Evolutionary conservation across 2,329 filamentous ascomycete species (phyloP).

Genomic region (Elsinoe fawcettii): DNA sequence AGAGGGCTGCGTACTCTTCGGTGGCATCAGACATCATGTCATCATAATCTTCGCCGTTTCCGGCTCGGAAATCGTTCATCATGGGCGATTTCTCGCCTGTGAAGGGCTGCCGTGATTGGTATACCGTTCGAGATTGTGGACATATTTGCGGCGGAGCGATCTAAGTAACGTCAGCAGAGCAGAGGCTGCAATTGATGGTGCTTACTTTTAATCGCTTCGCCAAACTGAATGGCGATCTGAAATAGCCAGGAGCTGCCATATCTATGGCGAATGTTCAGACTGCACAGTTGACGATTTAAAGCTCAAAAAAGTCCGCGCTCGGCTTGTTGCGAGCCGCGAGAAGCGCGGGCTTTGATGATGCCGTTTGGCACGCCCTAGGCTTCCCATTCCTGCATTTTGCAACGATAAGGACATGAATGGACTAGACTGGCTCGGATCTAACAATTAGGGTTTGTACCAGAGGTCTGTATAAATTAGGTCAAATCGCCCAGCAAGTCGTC

Average conservation of each 20-base stretch:
- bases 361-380: background rate
- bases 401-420: background rate
- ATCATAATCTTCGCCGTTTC: slow-evolving; percentile 17
- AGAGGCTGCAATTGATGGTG: background rate
- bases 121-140: slow-evolving; percentile 15
- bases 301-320: slow-evolving; percentile 4
- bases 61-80: slow-evolving; percentile 16
- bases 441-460: no score
- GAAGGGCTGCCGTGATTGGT: slow-evolving; percentile 20
- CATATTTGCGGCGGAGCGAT: slow-evolving; percentile 18
- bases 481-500: no score
- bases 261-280: slow-evolving; percentile 12
- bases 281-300: background rate
- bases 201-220: slow-evolving; percentile 38
- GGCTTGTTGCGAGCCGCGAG: background rate
- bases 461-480: no score
- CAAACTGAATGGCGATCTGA: slow-evolving; percentile 36
- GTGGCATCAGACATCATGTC: slow-evolving; percentile 18
- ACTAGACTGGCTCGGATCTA: background rate
- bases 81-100: slow-evolving; percentile 16
- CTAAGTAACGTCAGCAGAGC: slow-evolving; percentile 6
- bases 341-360: background rate
- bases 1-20: slow-evolving; percentile 14
- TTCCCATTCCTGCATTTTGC: background rate
- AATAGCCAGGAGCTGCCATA: slow-evolving; percentile 40